Evolutionary conservation across 2,329 filamentous ascomycete genomes (phyloP).

Genomic region (Ploettnerulaceae sp.): DNA sequence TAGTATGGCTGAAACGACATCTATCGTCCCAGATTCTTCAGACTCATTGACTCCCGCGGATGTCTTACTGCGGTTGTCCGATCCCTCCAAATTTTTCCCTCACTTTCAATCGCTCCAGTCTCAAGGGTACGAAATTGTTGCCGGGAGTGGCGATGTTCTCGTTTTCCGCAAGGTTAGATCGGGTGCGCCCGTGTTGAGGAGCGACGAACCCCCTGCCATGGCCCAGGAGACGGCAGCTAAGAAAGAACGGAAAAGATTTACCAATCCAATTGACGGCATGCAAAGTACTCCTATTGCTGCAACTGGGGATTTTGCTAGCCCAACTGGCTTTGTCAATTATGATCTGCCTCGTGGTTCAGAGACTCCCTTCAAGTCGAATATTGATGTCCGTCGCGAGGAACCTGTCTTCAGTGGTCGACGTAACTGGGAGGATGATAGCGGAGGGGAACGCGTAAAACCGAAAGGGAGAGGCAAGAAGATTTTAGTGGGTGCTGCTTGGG

Average conservation of each 20-base stretch:
- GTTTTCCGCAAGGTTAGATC: conserved; percentile 58
- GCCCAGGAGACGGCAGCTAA: neutral
- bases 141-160: conserved; percentile 57
- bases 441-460: conserved; percentile 21
- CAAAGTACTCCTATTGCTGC: conserved; percentile 33
- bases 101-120: conserved; percentile 54
- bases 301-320: conserved; percentile 57
- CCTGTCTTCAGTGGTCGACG: conserved; percentile 43
- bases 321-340: conserved; percentile 62
- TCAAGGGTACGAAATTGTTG: conserved; percentile 62
- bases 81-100: conserved; percentile 61
- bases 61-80: conserved; percentile 54
- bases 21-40: conserved; percentile 45
- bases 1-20: conserved; percentile 55
- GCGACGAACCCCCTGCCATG: neutral
- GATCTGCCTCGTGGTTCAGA: conserved; percentile 39
- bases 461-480: conserved; percentile 44
- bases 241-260: conserved; percentile 19
- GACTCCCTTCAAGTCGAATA: conserved; percentile 40
- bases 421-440: conserved; percentile 24
- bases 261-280: conserved; percentile 52
- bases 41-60: conserved; percentile 52
- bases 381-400: conserved; percentile 44
- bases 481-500: conserved; percentile 48
- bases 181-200: conserved; percentile 15